Percentiles rank a stretch among this genome's conserved stretches.
These are phyloP conservation scores for Colletotrichum noveboracense DNA, from an alignment of 2,329 filamentous ascomycete species.

Conservation along the genomic window DNA sequence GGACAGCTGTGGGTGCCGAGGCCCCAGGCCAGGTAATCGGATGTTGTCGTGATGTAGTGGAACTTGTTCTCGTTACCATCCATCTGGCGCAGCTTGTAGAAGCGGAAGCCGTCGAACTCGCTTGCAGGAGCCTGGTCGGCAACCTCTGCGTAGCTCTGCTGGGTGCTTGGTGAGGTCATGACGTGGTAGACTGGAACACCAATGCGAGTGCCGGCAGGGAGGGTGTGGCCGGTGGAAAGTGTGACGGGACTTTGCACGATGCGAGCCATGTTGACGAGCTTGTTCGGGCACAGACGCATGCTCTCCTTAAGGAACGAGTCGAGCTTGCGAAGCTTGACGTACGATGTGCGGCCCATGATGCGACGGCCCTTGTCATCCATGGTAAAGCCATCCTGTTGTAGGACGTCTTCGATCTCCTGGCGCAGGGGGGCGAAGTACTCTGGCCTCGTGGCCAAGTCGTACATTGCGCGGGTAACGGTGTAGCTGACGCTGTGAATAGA, in stretches of 20 bases:
- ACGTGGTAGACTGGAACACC: conserved; percentile 27
- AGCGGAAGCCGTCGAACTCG: conserved; percentile 28
- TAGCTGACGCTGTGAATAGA: conserved; percentile 7
- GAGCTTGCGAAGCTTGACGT: conserved; percentile 30
- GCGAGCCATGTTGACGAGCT: conserved; percentile 21
- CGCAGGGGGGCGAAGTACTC: conserved; percentile 45
- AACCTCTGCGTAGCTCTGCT: conserved; percentile 19
- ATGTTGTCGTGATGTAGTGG: conserved; percentile 33
- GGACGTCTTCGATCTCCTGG: conserved; percentile 43
- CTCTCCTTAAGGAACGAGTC: conserved; percentile 42
- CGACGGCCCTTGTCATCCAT: conserved; percentile 1
- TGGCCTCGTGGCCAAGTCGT: conserved; percentile 42
- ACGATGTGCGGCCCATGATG: not conserved
- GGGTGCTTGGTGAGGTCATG: conserved; percentile 14
- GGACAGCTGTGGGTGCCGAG: conserved; percentile 38
- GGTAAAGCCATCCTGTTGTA: conserved; percentile 35
- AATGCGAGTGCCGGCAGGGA: conserved; percentile 31
- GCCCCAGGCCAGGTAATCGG: conserved; percentile 37
- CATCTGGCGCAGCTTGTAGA: conserved; percentile 22
- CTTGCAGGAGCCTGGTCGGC: conserved; percentile 20
- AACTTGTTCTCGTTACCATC: conserved; percentile 23
- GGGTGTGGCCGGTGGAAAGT: conserved; percentile 31
- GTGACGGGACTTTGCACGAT: conserved; percentile 20
- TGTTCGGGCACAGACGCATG: conserved; percentile 32
- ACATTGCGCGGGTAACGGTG: conserved; percentile 37